Base-by-base conservation (phyloP, 2,329 filamentous ascomycete species). In the Coniochaeta pulveracea region DNA sequence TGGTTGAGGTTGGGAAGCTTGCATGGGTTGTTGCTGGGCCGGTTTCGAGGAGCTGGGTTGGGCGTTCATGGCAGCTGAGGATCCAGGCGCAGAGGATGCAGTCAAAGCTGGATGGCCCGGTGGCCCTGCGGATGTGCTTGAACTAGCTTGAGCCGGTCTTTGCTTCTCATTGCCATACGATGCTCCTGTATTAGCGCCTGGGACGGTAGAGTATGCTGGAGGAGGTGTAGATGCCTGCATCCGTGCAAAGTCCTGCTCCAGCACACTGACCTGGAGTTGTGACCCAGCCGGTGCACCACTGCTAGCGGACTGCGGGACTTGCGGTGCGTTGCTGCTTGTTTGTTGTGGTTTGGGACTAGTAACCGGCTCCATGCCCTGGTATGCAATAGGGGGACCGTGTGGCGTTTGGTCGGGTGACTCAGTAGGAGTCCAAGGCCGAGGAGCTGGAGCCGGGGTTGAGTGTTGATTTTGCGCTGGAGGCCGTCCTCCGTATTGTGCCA, bases 391-490 rank as follows among this genome's bases (percentile, higher is more conserved):
- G 19, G 86, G 86, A 0, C 88, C 88, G 59, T 94, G 85, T 5
- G 85, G 85, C 34, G 86, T 80, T 40, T 79, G 80, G 19, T 85
- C 86, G 2, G 88, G 86, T 37, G 78, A 71, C 54, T 98, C 91
- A 3, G 91, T 96, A 1, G 91, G 91, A 8, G 89, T 96, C 91
- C 89, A 96, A 19, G 88, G 88, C 30, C 89, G 72, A 17, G 67
- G 51, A 17, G 59, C 64, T 37, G 59, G 57, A 11, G 58, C 60
- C 27, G 60, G 42, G n/a, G n/a, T n/a, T n/a, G n/a, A n/a, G n/a
- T n/a, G n/a, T 5, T 40, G 19, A 27, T 42, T 40, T 8, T 35
- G 55, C 19, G 55, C 51, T 21, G 61, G 60, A 35, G 61, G 59
- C 34, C 66, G 62, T 22, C 67, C 62, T 15, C 68, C 72, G 52